These are phyloP conservation scores for Cinnamomum micranthum DNA, from an alignment of 164 flowering plant genomes.

Conservation along the genomic window DNA sequence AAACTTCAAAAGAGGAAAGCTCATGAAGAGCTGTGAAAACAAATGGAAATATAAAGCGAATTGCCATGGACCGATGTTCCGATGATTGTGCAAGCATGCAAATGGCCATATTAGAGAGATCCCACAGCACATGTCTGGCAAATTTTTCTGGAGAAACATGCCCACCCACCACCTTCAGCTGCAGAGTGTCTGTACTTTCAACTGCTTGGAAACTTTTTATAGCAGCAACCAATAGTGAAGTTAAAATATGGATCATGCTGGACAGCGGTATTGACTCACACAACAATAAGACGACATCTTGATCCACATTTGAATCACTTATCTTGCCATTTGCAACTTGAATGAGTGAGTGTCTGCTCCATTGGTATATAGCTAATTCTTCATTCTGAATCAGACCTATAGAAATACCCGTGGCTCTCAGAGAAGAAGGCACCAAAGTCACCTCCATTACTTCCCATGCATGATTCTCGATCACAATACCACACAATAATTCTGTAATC, in stretches of 20 bases:
- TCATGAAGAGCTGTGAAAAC: constrained; percentile 57
- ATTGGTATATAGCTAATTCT: constrained; percentile 30
- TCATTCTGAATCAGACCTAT: constrained; percentile 46
- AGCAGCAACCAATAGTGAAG: constrained; percentile 49
- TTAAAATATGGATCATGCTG: constrained; percentile 56
- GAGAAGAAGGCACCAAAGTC: constrained; percentile 54
- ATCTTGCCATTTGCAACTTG: constrained; percentile 11
- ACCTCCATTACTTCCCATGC: constrained; percentile 53
- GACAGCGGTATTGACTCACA: constrained; percentile 39
- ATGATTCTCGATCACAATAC: constrained; percentile 42
- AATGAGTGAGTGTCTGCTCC: constrained; percentile 26
- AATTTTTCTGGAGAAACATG: constrained; percentile 29
- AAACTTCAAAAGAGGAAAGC: constrained; percentile 31
- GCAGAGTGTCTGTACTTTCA: constrained; percentile 6
- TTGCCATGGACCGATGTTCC: constrained; percentile 64
- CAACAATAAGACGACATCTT: constrained; percentile 14
- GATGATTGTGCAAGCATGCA: constrained; percentile 52
- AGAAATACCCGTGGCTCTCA: constrained; percentile 47
- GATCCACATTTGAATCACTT: constrained; percentile 12
- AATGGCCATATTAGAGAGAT: constrained; percentile 52
- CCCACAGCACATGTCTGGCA: constrained; percentile 54
- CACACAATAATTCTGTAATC: constrained; percentile 53
- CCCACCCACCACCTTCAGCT: constrained; percentile 22
- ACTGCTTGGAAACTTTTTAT: constrained; percentile 24
- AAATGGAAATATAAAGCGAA: constrained; percentile 54